phyloP scores from a whole-genome alignment of 345 rosid genomes.

The Linum lewisii region DNA sequence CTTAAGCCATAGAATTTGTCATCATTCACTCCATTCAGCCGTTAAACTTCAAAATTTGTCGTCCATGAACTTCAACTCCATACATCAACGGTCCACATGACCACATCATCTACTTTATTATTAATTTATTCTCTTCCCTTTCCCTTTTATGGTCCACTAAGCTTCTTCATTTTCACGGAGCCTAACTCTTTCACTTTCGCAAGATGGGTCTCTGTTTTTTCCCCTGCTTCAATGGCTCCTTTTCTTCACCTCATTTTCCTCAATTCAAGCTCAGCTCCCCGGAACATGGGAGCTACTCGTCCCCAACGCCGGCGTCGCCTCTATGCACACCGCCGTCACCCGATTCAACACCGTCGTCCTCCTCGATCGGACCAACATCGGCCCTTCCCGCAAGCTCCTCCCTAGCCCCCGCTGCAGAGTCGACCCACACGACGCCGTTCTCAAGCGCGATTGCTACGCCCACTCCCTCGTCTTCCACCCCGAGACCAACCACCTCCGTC shows the following conservation, averaged over 20 bases:
- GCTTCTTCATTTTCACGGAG: no score
- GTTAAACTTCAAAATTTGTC: no score
- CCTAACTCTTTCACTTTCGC: neutral
- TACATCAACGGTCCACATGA: no score
- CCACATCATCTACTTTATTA: no score
- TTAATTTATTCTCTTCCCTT: no score
- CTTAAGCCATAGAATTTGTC: no score
- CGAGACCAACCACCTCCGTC: slow-evolving; percentile 14
- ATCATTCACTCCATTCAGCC: no score
- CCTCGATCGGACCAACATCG: slow-evolving; percentile 52
- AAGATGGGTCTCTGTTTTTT: neutral
- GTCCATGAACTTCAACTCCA: no score
- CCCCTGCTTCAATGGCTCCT: neutral
- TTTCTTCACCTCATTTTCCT: neutral
- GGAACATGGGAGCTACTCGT: slow-evolving; percentile 78
- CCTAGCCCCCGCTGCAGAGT: slow-evolving; percentile 49
- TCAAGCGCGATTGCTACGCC: slow-evolving; percentile 73
- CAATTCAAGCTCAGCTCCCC: neutral
- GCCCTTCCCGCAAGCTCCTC: slow-evolving; percentile 56
- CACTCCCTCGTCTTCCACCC: slow-evolving; percentile 21
- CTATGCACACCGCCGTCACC: slow-evolving; percentile 95
- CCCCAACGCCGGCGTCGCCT: slow-evolving; percentile 67
- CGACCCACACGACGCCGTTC: slow-evolving; percentile 35
- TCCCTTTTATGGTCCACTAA: no score
- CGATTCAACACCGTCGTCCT: slow-evolving; percentile 91